phyloP scores from a whole-genome alignment of 495 filamentous ascomycete species.

The Penicillium bovifimosum region DNA sequence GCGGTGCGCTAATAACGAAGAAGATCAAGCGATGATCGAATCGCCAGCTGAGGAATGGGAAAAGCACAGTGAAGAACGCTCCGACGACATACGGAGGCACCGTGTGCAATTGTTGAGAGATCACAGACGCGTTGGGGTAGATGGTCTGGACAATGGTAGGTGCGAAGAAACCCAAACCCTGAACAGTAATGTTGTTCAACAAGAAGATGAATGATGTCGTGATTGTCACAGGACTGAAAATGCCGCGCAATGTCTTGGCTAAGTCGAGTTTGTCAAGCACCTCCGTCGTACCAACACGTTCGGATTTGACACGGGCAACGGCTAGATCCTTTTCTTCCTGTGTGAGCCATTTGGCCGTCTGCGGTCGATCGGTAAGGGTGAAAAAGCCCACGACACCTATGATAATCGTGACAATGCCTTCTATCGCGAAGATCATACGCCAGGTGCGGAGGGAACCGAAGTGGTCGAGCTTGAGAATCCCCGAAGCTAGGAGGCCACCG shows the following conservation, averaged over 20 bases:
- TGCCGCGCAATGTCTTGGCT: slow-evolving; percentile 42
- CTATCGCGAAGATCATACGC: slow-evolving; percentile 71
- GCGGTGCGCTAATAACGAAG: slow-evolving; percentile 41
- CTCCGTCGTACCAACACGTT: slow-evolving; percentile 59
- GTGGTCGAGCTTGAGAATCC: slow-evolving; percentile 39
- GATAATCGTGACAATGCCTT: slow-evolving; percentile 63
- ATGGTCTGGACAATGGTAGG: slow-evolving; percentile 68
- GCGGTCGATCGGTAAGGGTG: slow-evolving; percentile 62
- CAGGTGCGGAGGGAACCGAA: slow-evolving; percentile 50
- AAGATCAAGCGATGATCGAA: slow-evolving; percentile 48
- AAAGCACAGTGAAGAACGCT: slow-evolving; percentile 57
- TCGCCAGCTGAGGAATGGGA: slow-evolving; percentile 57
- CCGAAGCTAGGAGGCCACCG: slow-evolving; percentile 63
- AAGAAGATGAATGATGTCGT: slow-evolving; percentile 45
- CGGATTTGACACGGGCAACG: slow-evolving; percentile 53
- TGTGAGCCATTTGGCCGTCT: slow-evolving; percentile 57
- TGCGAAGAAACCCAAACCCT: slow-evolving; percentile 59
- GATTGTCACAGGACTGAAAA: slow-evolving; percentile 47
- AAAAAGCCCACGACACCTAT: slow-evolving; percentile 53
- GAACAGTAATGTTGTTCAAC: slow-evolving; percentile 52
- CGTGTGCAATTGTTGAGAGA: slow-evolving; percentile 60
- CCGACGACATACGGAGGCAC: slow-evolving; percentile 69
- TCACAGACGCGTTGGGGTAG: slow-evolving; percentile 45
- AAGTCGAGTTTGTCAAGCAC: slow-evolving; percentile 49
- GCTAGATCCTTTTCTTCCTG: slow-evolving; percentile 62